These are phyloP conservation scores for Annulohypoxylon moriforme DNA, from an alignment of 495 filamentous ascomycete genomes.

Conservation along the genomic window DNA sequence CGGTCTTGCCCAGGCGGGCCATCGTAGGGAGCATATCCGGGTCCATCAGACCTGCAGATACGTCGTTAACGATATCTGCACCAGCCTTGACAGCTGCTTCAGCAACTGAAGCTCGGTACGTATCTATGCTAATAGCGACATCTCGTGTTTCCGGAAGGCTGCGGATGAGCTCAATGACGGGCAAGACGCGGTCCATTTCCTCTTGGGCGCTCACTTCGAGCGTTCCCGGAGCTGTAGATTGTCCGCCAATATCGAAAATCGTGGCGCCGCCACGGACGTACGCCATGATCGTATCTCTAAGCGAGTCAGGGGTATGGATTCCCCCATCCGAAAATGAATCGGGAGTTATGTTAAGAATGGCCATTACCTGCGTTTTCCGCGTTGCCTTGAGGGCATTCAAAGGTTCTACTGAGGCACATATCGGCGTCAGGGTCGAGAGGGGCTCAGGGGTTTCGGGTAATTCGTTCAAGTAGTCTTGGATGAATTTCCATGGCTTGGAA, in stretches of 20 bases:
- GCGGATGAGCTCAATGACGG: constrained; percentile 79
- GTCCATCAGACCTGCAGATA: constrained; percentile 85
- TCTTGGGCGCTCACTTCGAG: constrained; percentile 72
- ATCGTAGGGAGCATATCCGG: constrained; percentile 83
- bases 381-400: constrained; percentile 71
- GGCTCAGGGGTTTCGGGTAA: constrained; percentile 65
- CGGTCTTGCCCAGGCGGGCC: constrained; percentile 80
- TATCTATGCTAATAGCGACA: constrained; percentile 86
- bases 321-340: constrained; percentile 98
- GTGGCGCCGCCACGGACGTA: constrained; percentile 76
- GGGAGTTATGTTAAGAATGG: constrained; percentile 93
- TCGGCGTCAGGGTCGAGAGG: constrained; percentile 75
- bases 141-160: constrained; percentile 68
- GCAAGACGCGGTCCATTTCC: constrained; percentile 81
- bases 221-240: constrained; percentile 85
- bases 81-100: constrained; percentile 81
- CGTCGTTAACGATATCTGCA: constrained; percentile 94
- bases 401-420: constrained; percentile 67
- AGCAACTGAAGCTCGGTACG: constrained; percentile 90
- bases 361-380: constrained; percentile 85
- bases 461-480: constrained; percentile 70
- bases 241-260: constrained; percentile 92
- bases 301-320: constrained; percentile 56
- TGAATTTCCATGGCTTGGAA: constrained; percentile 61
- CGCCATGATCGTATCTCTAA: constrained; percentile 60